These are phyloP conservation scores for Scheffersomyces lignosus DNA, from an alignment of 805 yeast genomes.

Conservation along the genomic window DNA sequence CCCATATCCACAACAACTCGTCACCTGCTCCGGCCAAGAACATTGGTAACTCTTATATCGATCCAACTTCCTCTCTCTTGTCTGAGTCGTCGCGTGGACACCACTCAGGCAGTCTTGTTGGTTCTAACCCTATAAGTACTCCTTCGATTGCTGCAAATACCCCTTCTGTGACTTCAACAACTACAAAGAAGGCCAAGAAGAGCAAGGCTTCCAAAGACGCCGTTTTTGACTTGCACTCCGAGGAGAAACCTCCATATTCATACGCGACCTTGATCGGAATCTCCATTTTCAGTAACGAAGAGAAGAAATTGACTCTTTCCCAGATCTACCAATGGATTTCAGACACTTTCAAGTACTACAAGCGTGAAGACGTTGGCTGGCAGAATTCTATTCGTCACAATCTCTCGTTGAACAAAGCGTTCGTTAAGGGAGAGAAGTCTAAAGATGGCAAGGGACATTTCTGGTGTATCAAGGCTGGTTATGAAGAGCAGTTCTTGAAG, in stretches of 20 bases:
- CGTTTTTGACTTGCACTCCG: constrained; percentile 49
- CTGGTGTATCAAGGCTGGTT: constrained; percentile 88
- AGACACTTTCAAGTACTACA: constrained; percentile 78
- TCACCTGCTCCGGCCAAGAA: constrained; percentile 14
- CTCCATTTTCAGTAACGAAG: constrained; percentile 82
- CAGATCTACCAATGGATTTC: constrained; percentile 94
- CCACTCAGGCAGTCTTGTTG: constrained; percentile 1
- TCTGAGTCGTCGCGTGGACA: constrained; percentile 10
- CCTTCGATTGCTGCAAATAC: constrained; percentile 9
- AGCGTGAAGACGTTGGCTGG: constrained; percentile 90
- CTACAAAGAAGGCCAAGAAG: constrained; percentile 28
- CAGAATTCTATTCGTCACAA: constrained; percentile 96
- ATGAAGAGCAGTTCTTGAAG: constrained; percentile 76
- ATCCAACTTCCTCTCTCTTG: constrained; percentile 9
- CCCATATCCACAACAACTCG: constrained; percentile 3
- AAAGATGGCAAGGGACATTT: constrained; percentile 90
- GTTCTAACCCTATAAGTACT: background rate
- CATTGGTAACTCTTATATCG: constrained; percentile 1
- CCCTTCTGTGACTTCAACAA: constrained; percentile 4
- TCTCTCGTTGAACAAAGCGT: constrained; percentile 88
- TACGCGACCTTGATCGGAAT: constrained; percentile 92
- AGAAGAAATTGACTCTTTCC: constrained; percentile 40
- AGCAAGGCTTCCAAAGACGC: constrained; percentile 28
- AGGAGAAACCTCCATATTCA: constrained; percentile 86
- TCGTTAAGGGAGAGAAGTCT: constrained; percentile 86